Evolutionary conservation across 108 stramenopile species (phyloP), one percentile per base, ranked within the genome.

Genomic region (Nitzschia putrida): DNA sequence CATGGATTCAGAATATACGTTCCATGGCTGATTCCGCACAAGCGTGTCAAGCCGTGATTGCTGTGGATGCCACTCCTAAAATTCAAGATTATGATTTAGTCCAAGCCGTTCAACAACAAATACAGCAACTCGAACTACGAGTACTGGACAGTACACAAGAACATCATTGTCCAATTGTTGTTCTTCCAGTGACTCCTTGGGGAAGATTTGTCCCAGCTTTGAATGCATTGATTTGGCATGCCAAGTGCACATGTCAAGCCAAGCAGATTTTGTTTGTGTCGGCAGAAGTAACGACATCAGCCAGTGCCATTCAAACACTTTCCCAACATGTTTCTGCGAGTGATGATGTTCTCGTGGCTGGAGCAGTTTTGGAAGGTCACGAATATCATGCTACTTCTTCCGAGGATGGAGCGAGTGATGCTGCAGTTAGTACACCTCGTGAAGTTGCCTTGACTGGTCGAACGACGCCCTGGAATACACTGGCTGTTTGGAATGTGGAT

Each of bases 391-490:
- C 10, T 14, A 9, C 13, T 26, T 20, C 23, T 58, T 29, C 37
- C 8, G n/a, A n/a, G n/a, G 29, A 34, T 4, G 29, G 29, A 34
- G 4, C 29, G 29, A 34, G 29, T 34, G 29, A 34, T 3, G 29
- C 29, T 34, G n/a, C 6, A 2, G 14, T 18, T 18, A 43, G 53
- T n/a, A 12, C 65, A 12, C 16, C 47, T 56, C 16, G 21, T 39
- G 41, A 76, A 50, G 76, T 84, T 21, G 73, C 61, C 24, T 64
- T 90, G 56, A 71, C 41, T 38, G 69, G 76, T 21, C 58, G 83
- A 43, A 97, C 97, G 14, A 74, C 78, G 52, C 95, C 97, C 5
- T 97, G 97, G 97, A 97, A 97, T 75, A 97, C 97, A n/a, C 73
- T 92, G 37, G 94, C 94, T 6, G 54, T 96, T 16, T 97, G 97